Evolutionary conservation across 2,329 filamentous ascomycete genomes (phyloP).

Genomic region (Pseudocercospora vitis): DNA sequence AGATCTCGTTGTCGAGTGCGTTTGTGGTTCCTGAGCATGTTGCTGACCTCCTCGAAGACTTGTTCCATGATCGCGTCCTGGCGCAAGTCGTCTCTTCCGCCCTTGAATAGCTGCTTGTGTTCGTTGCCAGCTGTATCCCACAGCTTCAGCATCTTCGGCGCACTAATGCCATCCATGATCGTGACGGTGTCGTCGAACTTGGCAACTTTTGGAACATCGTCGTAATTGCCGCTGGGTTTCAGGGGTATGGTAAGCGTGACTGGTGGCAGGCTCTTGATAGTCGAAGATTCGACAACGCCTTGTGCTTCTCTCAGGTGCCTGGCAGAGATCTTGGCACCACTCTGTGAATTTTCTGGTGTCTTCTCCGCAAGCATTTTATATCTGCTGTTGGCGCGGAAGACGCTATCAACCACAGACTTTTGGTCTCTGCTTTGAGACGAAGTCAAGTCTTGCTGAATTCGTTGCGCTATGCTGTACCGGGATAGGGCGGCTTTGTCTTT

Average conservation of each 20-base stretch:
- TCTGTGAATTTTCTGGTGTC: constrained; percentile 46
- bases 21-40: constrained; percentile 80
- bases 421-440: constrained; percentile 46
- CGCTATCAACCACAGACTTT: constrained; percentile 64
- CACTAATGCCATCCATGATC: constrained; percentile 86
- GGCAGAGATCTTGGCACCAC: constrained; percentile 52
- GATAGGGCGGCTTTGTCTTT: constrained; percentile 70
- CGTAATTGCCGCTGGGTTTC: constrained; percentile 72
- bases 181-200: constrained; percentile 73
- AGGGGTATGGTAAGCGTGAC: constrained; percentile 85
- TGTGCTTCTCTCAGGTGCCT: constrained; percentile 64
- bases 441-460: constrained; percentile 62
- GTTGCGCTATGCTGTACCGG: constrained; percentile 70
- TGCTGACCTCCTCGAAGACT: constrained; percentile 94
- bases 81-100: constrained; percentile 86
- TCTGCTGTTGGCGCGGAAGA: constrained; percentile 71
- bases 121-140: constrained; percentile 72
- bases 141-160: constrained; percentile 88
- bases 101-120: constrained; percentile 93
- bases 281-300: constrained; percentile 57
- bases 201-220: constrained; percentile 68
- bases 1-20: constrained; percentile 84
- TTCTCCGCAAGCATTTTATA: constrained; percentile 65
- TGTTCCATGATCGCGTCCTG: constrained; percentile 99
- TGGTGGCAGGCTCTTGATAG: constrained; percentile 70